Percentiles rank a stretch among this genome's conserved stretches.
Evolutionary conservation across 176 grass and related monocot species (phyloP).

Genomic region (Raddia guianensis): DNA sequence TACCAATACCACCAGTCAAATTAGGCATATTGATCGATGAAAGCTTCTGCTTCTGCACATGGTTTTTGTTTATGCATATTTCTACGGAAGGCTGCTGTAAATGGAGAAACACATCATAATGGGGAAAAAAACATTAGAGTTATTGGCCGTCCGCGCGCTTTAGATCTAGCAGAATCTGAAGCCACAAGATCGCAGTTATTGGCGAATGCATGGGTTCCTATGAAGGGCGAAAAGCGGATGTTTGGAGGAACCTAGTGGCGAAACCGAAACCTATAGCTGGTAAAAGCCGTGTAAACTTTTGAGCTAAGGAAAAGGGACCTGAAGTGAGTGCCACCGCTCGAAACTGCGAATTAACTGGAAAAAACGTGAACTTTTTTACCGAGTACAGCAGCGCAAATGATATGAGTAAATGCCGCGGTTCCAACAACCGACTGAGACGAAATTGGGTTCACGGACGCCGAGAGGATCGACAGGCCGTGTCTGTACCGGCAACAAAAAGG

Average conservation of each 20-base stretch:
- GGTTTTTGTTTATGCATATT: background rate
- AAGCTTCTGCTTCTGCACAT: background rate
- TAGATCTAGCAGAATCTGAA: constrained; percentile 35
- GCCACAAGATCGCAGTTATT: constrained; percentile 21
- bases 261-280: constrained; percentile 19
- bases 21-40: background rate
- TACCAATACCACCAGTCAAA: background rate
- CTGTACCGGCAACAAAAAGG: constrained; percentile 4
- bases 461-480: constrained; percentile 29
- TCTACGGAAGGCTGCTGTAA: background rate
- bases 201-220: background rate
- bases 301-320: background rate
- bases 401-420: background rate
- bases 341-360: background rate
- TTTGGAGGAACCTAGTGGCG: constrained; percentile 31
- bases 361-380: background rate
- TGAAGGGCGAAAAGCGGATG: constrained; percentile 15
- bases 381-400: background rate
- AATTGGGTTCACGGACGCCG: background rate
- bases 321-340: constrained; percentile 21
- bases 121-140: constrained; percentile 16
- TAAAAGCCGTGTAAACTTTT: background rate
- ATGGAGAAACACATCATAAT: constrained; percentile 4
- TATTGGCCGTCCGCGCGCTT: background rate
- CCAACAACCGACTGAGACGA: background rate